phyloP scores from a whole-genome alignment of 2,329 filamentous ascomycete species.

The Neofusicoccum sp. region DNA sequence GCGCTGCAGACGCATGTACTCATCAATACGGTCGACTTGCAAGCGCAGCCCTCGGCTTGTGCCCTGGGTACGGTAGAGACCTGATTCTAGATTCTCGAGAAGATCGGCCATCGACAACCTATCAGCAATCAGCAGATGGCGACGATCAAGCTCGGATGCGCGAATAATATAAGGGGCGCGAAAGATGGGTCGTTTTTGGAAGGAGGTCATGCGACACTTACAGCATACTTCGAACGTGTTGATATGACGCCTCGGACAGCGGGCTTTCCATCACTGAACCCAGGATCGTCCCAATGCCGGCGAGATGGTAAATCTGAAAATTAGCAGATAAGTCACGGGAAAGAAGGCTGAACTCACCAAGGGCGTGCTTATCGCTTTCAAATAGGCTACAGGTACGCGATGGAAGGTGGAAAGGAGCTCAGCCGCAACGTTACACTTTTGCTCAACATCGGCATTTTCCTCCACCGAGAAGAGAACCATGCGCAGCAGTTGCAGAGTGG shows the following conservation, averaged over 20 bases:
- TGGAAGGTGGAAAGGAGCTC: slow-evolving; percentile 46
- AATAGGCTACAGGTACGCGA: slow-evolving; percentile 45
- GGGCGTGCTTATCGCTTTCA: slow-evolving; percentile 50
- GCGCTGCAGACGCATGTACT: slow-evolving; percentile 36
- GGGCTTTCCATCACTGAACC: slow-evolving; percentile 47
- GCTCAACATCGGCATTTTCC: slow-evolving; percentile 38
- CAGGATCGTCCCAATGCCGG: slow-evolving; percentile 51
- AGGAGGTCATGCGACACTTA: slow-evolving; percentile 21
- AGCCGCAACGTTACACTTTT: slow-evolving; percentile 47
- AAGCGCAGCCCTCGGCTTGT: slow-evolving; percentile 41
- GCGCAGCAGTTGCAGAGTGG: slow-evolving; percentile 49
- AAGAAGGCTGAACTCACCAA: slow-evolving; percentile 25
- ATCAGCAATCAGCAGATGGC: background rate
- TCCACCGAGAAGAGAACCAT: slow-evolving; percentile 45
- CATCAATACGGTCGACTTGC: slow-evolving; percentile 46
- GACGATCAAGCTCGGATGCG: background rate
- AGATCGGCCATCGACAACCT: slow-evolving; percentile 43
- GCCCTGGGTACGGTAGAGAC: slow-evolving; percentile 40
- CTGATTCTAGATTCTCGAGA: slow-evolving; percentile 44
- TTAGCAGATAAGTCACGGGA: background rate
- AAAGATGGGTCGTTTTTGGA: background rate
- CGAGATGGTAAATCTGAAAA: slow-evolving; percentile 44
- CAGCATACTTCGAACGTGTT: slow-evolving; percentile 42
- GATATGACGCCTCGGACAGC: slow-evolving; percentile 44
- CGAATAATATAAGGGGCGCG: background rate